Conservation (phyloP, 257 asterid species). For the Solanum gandarillasii region DNA sequence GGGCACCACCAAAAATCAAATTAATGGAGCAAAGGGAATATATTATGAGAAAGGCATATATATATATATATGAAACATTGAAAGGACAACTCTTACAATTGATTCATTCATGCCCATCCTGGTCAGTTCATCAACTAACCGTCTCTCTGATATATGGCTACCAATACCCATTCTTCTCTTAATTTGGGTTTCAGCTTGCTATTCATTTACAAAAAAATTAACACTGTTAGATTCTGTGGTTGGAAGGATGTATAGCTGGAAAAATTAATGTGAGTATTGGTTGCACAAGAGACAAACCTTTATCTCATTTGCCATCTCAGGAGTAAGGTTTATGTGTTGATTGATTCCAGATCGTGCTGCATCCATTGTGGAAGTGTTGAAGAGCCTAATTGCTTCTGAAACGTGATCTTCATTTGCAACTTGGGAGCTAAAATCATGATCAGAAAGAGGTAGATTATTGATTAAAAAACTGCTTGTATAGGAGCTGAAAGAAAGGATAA, state of each 20-base stretch:
- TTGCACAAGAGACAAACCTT: constrained; percentile 32
- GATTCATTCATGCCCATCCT: constrained; percentile 95
- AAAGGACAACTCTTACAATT: constrained; percentile 35
- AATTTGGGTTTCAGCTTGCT: constrained; percentile 92
- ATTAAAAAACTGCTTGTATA: background rate
- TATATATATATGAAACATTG: background rate
- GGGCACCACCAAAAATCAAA: background rate
- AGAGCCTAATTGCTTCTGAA: constrained; percentile 81
- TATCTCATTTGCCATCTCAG: constrained; percentile 84
- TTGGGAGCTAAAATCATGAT: constrained; percentile 36
- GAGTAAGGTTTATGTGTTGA: constrained; percentile 74
- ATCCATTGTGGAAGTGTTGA: constrained; percentile 82
- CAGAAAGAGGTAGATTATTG: background rate
- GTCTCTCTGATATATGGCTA: constrained; percentile 80
- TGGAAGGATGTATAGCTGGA: background rate
- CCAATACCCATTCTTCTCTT: constrained; percentile 98
- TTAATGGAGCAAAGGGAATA: background rate
- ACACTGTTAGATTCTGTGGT: background rate
- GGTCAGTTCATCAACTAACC: constrained; percentile 76
- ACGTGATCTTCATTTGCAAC: constrained; percentile 81
- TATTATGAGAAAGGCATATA: background rate
- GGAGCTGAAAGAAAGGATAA: background rate
- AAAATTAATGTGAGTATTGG: background rate
- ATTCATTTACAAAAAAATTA: constrained; percentile 8
- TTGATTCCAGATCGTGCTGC: constrained; percentile 89